Evolutionary conservation across 306 rosid genomes (phyloP), one percentile per base, ranked within the genome.

Genomic region (Cyamopsis tetragonoloba): DNA sequence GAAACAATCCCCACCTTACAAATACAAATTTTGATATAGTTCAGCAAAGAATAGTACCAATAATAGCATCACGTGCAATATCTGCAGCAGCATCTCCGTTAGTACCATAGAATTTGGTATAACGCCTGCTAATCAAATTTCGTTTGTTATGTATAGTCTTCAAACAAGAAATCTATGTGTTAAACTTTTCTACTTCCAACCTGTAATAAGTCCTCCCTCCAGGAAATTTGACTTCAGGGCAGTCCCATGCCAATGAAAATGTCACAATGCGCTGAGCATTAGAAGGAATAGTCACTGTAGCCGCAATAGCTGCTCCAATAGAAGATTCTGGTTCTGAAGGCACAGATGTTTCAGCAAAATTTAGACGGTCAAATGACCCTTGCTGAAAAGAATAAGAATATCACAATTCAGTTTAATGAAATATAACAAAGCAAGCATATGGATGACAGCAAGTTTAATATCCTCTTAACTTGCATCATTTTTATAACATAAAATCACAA

Each of bases 221-320:
- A 5, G 49, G 41, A 76, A 92, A 91, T 72, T 77, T 86, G 54
- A 81, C 82, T 84, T 89, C 96, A 51, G 98, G 98, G 77, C 91
- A 86, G 78, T 84, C 95, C 98, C 98, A 92, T 60, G 96, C 88
- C 86, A 92, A 66, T 30, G 98, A 89, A 80, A 92, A 92, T 70
- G 96, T 92, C 68, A 86, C 93, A 11, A 66, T 76, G 9, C 96
- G 88, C 19, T 82, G 82, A 35, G 81, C 82, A 64, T 57, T 60
- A 7, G 96, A 34, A 62, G 96, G 96, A 78, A 92, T 42, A 35
- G 83, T 81, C 80, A 89, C 57, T 54, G 98, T 86, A 20, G 98
- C 96, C 62, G 98, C 87, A 78, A 92, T 72, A 65, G 98, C 98
- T 64, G 98, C 98, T 70, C 96, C 98, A 47, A 89, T 86, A 67